Percentiles rank a stretch among this genome's conserved stretches.
phyloP scores from a whole-genome alignment of 2,329 filamentous ascomycete genomes.

The Hirsutella minnesotensis region DNA sequence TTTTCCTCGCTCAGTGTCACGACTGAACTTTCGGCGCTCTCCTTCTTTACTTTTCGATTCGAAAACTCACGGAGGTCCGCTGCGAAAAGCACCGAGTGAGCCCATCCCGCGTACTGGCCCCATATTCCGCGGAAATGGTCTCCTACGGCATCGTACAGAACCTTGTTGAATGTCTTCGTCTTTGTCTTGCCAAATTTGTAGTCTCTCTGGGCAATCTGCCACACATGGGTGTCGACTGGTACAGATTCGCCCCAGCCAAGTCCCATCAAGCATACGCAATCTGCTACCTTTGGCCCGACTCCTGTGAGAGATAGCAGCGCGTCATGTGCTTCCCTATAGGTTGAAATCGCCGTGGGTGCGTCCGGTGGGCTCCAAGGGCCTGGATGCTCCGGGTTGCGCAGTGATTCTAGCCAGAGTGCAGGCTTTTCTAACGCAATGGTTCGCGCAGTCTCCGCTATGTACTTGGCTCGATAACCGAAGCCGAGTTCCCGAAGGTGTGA shows the following conservation, averaged over 20 bases:
- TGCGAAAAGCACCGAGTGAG: constrained; percentile 91
- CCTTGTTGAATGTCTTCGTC: constrained; percentile 74
- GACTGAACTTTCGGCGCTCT: constrained; percentile 3
- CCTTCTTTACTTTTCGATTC: constrained; percentile 33
- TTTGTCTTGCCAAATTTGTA: constrained; percentile 87
- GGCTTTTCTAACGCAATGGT: constrained; percentile 59
- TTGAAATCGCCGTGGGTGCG: constrained; percentile 28
- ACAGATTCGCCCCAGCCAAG: constrained; percentile 92
- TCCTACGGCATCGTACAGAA: constrained; percentile 79
- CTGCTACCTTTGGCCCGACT: constrained; percentile 92
- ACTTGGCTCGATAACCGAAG: constrained; percentile 90
- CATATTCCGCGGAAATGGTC: constrained; percentile 83
- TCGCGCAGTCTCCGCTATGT: constrained; percentile 75
- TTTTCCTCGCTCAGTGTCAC: background rate
- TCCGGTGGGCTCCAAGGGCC: constrained; percentile 27
- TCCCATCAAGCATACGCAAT: constrained; percentile 94
- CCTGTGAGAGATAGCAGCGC: constrained; percentile 69
- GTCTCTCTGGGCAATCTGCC: constrained; percentile 94
- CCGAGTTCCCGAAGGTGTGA: constrained; percentile 68
- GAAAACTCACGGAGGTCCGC: constrained; percentile 83
- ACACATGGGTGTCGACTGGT: constrained; percentile 94
- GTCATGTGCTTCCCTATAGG: constrained; percentile 71
- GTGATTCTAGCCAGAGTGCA: constrained; percentile 59
- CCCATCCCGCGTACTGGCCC: constrained; percentile 94
- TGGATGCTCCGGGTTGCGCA: constrained; percentile 68